Evolutionary conservation across 805 yeast genomes (phyloP).

Genomic region (Wickerhamomyces bisporus): DNA sequence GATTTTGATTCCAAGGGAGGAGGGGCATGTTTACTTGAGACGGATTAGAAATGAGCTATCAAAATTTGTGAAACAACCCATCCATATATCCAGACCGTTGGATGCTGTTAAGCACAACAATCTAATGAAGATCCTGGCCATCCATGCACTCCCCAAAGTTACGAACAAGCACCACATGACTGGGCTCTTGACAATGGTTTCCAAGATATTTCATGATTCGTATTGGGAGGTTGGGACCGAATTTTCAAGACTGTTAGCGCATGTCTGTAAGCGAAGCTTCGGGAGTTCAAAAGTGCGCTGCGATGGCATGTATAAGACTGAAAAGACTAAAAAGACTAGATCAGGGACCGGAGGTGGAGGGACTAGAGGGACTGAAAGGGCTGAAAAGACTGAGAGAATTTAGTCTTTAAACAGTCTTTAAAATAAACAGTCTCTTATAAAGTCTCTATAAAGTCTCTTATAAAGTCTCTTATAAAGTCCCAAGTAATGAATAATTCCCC

Average conservation of each 20-base stretch:
- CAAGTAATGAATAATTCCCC: background rate
- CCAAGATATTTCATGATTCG: slow-evolving; percentile 33
- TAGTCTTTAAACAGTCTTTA: no score
- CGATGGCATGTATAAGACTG: slow-evolving; percentile 45
- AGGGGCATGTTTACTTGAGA: slow-evolving; percentile 44
- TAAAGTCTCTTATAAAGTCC: no score
- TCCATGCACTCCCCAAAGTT: slow-evolving; percentile 31
- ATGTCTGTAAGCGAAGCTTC: slow-evolving; percentile 49
- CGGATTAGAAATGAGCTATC: slow-evolving; percentile 42
- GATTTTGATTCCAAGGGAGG: slow-evolving; percentile 34
- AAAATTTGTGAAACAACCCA: slow-evolving; percentile 25
- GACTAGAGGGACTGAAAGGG: no score
- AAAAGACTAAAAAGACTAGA: no score
- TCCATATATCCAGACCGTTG: slow-evolving; percentile 26
- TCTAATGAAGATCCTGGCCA: slow-evolving; percentile 36
- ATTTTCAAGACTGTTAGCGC: slow-evolving; percentile 44
- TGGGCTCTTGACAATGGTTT: slow-evolving; percentile 48
- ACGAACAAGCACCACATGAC: slow-evolving; percentile 43
- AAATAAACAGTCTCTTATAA: no score
- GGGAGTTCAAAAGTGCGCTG: slow-evolving; percentile 44
- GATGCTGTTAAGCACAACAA: slow-evolving; percentile 36
- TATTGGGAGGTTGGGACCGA: slow-evolving; percentile 58
- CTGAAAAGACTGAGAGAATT: no score
- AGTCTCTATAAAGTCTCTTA: no score
- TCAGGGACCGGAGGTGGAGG: no score